A percentile compares a stretch with the other conserved stretches of the same genome.
phyloP scores from a whole-genome alignment of 371 early-diverging fungal species.

The Mortierella sp. region DNA sequence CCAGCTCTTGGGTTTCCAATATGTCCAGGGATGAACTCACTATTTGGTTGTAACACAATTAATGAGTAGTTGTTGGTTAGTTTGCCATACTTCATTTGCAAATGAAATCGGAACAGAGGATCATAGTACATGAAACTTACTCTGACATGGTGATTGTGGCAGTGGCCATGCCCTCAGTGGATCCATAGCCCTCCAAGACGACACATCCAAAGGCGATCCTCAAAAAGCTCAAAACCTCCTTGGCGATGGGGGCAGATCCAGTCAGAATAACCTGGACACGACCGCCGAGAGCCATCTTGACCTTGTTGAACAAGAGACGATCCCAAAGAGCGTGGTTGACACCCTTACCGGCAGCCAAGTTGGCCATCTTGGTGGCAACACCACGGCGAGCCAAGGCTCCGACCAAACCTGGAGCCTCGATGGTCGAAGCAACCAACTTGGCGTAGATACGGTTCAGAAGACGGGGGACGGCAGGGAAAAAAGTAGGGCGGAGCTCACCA shows the following conservation, averaged over 20 bases:
- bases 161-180: conserved; percentile 88
- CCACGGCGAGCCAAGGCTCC: conserved; percentile 81
- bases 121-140: conserved; percentile 23
- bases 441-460: conserved; percentile 93
- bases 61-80: background rate
- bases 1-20: conserved; percentile 78
- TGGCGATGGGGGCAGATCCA: conserved; percentile 95
- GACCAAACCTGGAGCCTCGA: conserved; percentile 73
- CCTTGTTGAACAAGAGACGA: conserved; percentile 90
- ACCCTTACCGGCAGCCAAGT: conserved; percentile 72
- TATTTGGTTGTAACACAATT: conserved; percentile 1
- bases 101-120: background rate
- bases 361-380: conserved; percentile 71
- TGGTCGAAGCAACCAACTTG: conserved; percentile 78
- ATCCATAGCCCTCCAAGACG: conserved; percentile 91
- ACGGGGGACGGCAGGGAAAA: conserved; percentile 94
- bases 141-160: conserved; percentile 63
- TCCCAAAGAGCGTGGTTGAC: conserved; percentile 91
- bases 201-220: conserved; percentile 83
- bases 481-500: conserved; percentile 82
- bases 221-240: conserved; percentile 91
- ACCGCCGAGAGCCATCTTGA: conserved; percentile 93
- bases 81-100: background rate
- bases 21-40: conserved; percentile 76
- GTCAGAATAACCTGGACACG: conserved; percentile 84